Percentiles rank a stretch among this genome's conserved stretches.
Evolutionary conservation across 2,329 filamentous ascomycete genomes (phyloP).

Genomic region (Tolypocladium guangdongense): DNA sequence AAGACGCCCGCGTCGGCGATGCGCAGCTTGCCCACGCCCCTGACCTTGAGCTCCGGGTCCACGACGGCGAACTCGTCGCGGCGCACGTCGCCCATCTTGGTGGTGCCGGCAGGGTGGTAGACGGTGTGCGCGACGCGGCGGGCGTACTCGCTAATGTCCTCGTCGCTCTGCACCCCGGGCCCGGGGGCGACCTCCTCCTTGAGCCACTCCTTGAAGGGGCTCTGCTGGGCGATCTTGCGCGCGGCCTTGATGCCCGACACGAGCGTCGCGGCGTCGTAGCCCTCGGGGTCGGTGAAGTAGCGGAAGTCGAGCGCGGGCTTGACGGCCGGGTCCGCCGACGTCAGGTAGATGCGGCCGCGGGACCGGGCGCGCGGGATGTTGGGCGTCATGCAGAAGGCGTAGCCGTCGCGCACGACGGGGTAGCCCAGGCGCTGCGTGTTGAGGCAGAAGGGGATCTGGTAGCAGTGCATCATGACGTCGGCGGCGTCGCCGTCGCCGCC

Average conservation of each 20-base stretch:
- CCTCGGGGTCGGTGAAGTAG: conserved; percentile 80
- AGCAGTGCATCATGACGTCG: conserved; percentile 95
- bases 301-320: conserved; percentile 81
- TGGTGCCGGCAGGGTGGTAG: conserved; percentile 82
- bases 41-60: conserved; percentile 61
- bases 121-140: conserved; percentile 76
- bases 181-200: conserved; percentile 74
- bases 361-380: conserved; percentile 80
- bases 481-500: conserved; percentile 63
- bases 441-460: conserved; percentile 84
- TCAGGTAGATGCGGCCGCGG: conserved; percentile 66
- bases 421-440: conserved; percentile 77
- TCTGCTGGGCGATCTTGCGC: conserved; percentile 63
- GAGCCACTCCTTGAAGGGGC: conserved; percentile 74
- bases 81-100: conserved; percentile 72
- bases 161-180: conserved; percentile 61
- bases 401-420: conserved; percentile 49
- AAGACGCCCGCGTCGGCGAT: conserved; percentile 85
- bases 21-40: conserved; percentile 60
- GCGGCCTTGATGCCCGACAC: conserved; percentile 68
- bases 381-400: conserved; percentile 88
- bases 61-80: conserved; percentile 68
- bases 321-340: conserved; percentile 60
- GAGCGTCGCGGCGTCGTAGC: conserved; percentile 74
- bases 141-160: conserved; percentile 72